These are phyloP conservation scores for Erodium maritimum DNA, from an alignment of 345 rosid species.

Conservation along the genomic window DNA sequence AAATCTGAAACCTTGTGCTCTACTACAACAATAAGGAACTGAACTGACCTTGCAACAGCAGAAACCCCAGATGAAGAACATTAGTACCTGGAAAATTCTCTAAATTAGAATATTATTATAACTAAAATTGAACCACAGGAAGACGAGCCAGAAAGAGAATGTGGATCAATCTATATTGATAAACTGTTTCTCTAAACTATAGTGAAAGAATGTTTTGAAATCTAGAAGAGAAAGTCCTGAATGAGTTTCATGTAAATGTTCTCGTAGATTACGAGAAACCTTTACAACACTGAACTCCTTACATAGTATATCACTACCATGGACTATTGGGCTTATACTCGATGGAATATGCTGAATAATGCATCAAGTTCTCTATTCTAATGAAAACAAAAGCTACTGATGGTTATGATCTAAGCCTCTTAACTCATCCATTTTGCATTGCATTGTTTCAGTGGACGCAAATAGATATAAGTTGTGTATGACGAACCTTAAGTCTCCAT, in stretches of 20 bases:
- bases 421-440: not conserved
- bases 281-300: too few relatives aligned
- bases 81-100: conserved; percentile 48
- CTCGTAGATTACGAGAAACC: too few relatives aligned
- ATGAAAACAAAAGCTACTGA: not conserved
- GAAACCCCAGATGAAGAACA: conserved; percentile 66
- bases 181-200: too few relatives aligned
- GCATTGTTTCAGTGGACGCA: too few relatives aligned
- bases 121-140: not conserved
- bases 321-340: not conserved
- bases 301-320: too few relatives aligned
- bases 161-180: too few relatives aligned
- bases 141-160: not conserved
- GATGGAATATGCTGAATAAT: too few relatives aligned
- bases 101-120: conserved; percentile 5
- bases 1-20: not conserved
- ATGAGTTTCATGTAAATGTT: too few relatives aligned
- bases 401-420: not conserved
- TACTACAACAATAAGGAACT: not conserved
- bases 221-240: too few relatives aligned
- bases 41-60: conserved; percentile 76
- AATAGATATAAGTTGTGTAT: conserved; percentile 5
- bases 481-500: conserved; percentile 71
- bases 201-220: too few relatives aligned
- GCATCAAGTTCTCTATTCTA: not conserved